Conservation (phyloP, 805 yeast genomes). For the Komagataella phaffii region DNA sequence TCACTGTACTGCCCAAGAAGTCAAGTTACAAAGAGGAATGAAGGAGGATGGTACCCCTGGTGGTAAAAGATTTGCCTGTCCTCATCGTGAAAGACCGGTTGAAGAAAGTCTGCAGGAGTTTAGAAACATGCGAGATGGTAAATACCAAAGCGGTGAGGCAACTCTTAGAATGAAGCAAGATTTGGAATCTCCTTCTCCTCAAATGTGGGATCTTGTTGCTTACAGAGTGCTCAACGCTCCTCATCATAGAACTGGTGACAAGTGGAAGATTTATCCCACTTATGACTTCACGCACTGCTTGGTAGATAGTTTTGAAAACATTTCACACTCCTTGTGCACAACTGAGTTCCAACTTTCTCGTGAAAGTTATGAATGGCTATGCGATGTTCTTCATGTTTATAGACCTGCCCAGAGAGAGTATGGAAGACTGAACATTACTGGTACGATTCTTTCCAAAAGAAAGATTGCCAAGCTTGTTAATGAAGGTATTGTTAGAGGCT, state of each 20-base stretch:
- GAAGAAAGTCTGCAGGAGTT: slow-evolving; percentile 73
- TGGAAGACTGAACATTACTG: slow-evolving; percentile 90
- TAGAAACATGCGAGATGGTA: slow-evolving; percentile 85
- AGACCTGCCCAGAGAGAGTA: slow-evolving; percentile 99
- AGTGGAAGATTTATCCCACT: slow-evolving; percentile 97
- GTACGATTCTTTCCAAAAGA: slow-evolving; percentile 89
- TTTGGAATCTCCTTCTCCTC: slow-evolving; percentile 81
- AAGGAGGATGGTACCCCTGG: slow-evolving; percentile 88
- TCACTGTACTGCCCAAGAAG: slow-evolving; percentile 86
- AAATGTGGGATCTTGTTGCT: slow-evolving; percentile 99
- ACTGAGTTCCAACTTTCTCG: slow-evolving; percentile 87
- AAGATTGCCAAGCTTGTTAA: slow-evolving; percentile 88
- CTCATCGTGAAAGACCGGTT: slow-evolving; percentile 54
- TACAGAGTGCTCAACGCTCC: slow-evolving; percentile 86
- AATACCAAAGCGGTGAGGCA: slow-evolving; percentile 81
- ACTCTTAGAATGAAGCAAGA: slow-evolving; percentile 96
- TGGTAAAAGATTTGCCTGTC: slow-evolving; percentile 79
- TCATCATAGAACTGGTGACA: slow-evolving; percentile 93
- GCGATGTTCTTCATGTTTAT: slow-evolving; percentile 88
- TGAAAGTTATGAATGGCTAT: slow-evolving; percentile 96
- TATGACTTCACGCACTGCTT: slow-evolving; percentile 98
- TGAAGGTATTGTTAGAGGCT: slow-evolving; percentile 72
- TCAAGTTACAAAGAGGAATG: slow-evolving; percentile 81
- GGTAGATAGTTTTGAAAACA: slow-evolving; percentile 95
- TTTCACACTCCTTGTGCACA: slow-evolving; percentile 91